Base-by-base conservation (phyloP, 345 rosid genomes). In the thale cress (Arabidopsis thaliana) region DNA sequence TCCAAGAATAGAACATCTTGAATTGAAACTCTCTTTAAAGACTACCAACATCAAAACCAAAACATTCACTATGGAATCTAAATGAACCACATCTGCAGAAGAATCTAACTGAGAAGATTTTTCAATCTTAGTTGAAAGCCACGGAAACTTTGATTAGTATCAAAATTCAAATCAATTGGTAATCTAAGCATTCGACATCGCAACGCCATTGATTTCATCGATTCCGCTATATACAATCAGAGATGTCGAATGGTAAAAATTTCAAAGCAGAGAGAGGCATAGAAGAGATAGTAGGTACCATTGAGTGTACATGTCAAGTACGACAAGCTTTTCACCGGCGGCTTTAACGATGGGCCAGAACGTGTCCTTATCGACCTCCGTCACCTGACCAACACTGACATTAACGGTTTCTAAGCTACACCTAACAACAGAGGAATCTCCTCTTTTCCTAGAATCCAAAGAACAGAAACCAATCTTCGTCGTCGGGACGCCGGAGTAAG, bases 291-390 rank as follows among this genome's bases (percentile, higher is more conserved):
- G 28, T 42, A 3, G 2, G 4, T 82, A 93, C 98, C 98, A 93
- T 55, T 93, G 98, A 41, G 97, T 93, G 80, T 91, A 93, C 98
- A 91, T 93, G 75, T 94, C 98, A 66, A 94, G 91, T 44, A 94
- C 98, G 51, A 94, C 92, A 37, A 90, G 60, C 79, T 94, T 94
- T 36, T 90, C 93, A 16, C 87, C 85, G 81, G 97, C 95, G 72
- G 95, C 87, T 51, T 91, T 77, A 60, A 91, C 98, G 64, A 91
- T 85, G 50, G 97, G 96, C 98, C 98, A 94, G 72, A 93, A 93
- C 0, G 91, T 93, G 42, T 93, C 98, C 77, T 93, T 93, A 59
- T 65, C 78, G 5, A 93, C 97, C 77, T 89, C 98, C 58, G 94
- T 91, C n/a, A 91, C 98, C 82, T 89, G 84, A 23, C 98, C 96